Conservation (phyloP, 306 rosid species). For the Dryas alaskensis region DNA sequence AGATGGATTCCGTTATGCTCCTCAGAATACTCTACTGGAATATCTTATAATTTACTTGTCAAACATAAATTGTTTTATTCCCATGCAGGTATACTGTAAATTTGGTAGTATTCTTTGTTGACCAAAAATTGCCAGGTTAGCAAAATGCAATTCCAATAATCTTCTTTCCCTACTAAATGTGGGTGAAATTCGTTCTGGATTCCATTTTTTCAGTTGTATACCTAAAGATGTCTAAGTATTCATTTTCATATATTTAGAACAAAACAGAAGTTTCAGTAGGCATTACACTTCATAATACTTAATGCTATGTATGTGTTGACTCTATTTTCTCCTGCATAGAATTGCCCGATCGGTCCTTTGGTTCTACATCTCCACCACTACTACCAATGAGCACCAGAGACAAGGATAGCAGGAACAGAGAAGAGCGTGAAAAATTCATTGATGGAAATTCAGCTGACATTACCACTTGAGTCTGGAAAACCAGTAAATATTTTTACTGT, state of each 20-base stretch:
- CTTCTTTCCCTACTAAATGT: background rate
- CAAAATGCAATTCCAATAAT: constrained; percentile 7
- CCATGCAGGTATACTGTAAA: constrained; percentile 50
- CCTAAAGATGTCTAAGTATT: background rate
- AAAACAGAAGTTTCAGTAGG: background rate
- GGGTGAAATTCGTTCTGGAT: background rate
- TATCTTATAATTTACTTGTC: background rate
- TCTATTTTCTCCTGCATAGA: constrained; percentile 26
- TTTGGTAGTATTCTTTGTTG: constrained; percentile 41
- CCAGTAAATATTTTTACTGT: constrained; percentile 8
- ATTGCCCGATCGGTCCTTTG: constrained; percentile 44
- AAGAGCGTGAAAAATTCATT: constrained; percentile 33
- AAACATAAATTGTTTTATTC: background rate
- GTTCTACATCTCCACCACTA: constrained; percentile 23
- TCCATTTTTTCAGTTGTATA: background rate
- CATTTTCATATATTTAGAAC: constrained; percentile 6
- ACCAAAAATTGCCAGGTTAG: constrained; percentile 47
- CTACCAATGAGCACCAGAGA: constrained; percentile 39
- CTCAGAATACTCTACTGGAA: background rate
- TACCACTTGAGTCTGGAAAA: constrained; percentile 28
- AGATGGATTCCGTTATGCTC: constrained; percentile 4
- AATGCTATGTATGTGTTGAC: background rate
- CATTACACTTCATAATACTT: background rate
- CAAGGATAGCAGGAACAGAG: constrained; percentile 39
- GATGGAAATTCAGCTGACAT: constrained; percentile 32